Percentiles rank a stretch among this genome's conserved stretches.
These are phyloP conservation scores for Scheffersomyces segobiensis DNA, from an alignment of 1,139 yeast genomes.

Conservation along the genomic window DNA sequence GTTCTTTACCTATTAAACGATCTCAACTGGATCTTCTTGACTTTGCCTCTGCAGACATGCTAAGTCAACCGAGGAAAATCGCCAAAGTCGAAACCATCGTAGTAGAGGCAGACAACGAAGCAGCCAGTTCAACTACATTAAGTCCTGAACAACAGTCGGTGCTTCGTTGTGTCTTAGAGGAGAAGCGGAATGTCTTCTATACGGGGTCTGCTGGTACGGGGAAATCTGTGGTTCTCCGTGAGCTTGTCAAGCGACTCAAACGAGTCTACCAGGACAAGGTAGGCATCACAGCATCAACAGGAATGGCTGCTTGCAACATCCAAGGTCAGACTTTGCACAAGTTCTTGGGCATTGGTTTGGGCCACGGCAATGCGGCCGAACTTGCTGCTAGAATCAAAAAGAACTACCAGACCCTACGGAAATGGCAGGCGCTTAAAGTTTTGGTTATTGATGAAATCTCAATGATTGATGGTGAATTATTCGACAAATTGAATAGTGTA, in stretches of 20 bases:
- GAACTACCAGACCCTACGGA: conserved; percentile 41
- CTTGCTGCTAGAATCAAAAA: conserved; percentile 48
- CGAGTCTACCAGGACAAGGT: conserved; percentile 40
- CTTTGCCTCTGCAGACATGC: not conserved
- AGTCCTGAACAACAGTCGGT: conserved; percentile 70
- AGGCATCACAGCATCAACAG: conserved; percentile 90
- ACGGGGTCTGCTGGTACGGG: conserved; percentile 89
- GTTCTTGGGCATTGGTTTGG: conserved; percentile 79
- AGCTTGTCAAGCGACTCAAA: conserved; percentile 50
- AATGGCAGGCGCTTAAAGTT: conserved; percentile 66
- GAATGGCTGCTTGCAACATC: conserved; percentile 85
- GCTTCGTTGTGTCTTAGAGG: conserved; percentile 61
- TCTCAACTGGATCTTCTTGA: conserved; percentile 2
- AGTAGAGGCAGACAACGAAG: conserved; percentile 3
- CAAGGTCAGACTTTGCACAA: conserved; percentile 83
- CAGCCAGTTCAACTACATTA: conserved; percentile 12
- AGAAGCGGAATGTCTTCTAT: conserved; percentile 58
- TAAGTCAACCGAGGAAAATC: conserved; percentile 24
- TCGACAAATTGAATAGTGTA: conserved; percentile 68
- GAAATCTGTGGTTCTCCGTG: conserved; percentile 70
- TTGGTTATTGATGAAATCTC: conserved; percentile 84
- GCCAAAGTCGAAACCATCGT: conserved; percentile 9
- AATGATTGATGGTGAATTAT: conserved; percentile 77
- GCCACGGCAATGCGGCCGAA: conserved; percentile 46
- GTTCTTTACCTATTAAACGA: conserved; percentile 1